These are phyloP conservation scores for Xylariaceae sp. DNA, from an alignment of 2,329 filamentous ascomycete species.

Conservation along the genomic window DNA sequence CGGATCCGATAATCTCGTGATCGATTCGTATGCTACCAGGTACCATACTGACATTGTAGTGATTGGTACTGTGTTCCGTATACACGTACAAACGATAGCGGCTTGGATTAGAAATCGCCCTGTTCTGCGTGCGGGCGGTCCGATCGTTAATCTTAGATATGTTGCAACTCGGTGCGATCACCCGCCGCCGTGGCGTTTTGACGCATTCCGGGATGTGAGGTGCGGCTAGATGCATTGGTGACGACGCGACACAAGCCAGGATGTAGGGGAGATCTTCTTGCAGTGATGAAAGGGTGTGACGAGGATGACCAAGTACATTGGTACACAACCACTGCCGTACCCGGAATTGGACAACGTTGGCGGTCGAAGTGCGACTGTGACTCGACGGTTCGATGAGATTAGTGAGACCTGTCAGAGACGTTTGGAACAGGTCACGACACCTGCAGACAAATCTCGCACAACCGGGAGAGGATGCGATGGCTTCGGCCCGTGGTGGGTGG, in stretches of 20 bases:
- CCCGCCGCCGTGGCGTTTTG: slow-evolving; percentile 16
- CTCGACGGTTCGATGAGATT: not conserved
- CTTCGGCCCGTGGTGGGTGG: not conserved
- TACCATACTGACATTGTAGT: too few species aligned
- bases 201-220: slow-evolving; percentile 17
- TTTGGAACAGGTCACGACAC: not conserved
- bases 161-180: slow-evolving; percentile 15
- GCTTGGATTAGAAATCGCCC: too few species aligned
- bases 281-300: too few species aligned
- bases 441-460: not conserved
- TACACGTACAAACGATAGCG: too few species aligned
- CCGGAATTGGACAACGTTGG: not conserved
- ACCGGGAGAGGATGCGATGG: not conserved
- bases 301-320: not conserved
- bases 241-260: not conserved
- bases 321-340: not conserved
- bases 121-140: too few species aligned
- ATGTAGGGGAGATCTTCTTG: not conserved
- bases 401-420: not conserved
- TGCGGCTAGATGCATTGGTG: slow-evolving; percentile 21
- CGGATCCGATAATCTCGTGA: too few species aligned
- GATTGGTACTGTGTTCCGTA: too few species aligned
- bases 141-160: slow-evolving; percentile 14
- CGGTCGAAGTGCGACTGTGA: not conserved
- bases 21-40: too few species aligned